Conservation (phyloP, 768 basidiomycete genomes). For the Paxillus ammoniavirescens region DNA sequence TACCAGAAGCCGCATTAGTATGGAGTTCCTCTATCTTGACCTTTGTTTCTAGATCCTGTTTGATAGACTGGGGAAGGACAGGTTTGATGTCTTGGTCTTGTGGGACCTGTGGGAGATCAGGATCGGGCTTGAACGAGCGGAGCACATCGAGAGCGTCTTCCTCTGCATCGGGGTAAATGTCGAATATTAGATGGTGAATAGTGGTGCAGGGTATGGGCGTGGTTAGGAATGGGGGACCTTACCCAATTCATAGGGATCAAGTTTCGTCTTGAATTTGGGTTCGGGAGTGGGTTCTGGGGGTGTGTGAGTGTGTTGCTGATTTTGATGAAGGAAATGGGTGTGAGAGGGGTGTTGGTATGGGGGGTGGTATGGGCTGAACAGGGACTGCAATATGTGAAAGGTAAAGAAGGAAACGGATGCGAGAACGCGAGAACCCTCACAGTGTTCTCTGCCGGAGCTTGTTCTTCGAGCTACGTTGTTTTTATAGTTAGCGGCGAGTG, state of each 20-base stretch:
- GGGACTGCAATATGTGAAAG: slow-evolving; percentile 5
- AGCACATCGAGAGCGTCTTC: slow-evolving; percentile 21
- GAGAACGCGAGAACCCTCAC: too few relatives aligned
- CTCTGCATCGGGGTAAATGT: slow-evolving; percentile 8
- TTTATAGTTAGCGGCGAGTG: neutral
- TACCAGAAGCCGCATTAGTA: neutral
- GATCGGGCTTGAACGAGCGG: slow-evolving; percentile 1
- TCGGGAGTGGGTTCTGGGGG: neutral
- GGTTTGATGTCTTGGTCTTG: slow-evolving; percentile 3
- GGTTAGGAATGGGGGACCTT: neutral
- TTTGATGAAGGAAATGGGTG: slow-evolving; percentile 1
- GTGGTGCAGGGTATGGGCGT: too few relatives aligned
- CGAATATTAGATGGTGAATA: neutral
- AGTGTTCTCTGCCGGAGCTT: too few relatives aligned
- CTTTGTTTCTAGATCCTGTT: slow-evolving; percentile 4
- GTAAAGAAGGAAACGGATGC: too few relatives aligned
- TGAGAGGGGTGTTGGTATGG: slow-evolving; percentile 22
- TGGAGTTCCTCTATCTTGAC: slow-evolving; percentile 8
- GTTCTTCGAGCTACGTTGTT: too few relatives aligned
- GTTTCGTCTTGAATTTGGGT: slow-evolving; percentile 23
- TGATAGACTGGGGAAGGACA: neutral
- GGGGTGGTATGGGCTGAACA: slow-evolving; percentile 26
- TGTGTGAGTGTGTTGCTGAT: neutral
- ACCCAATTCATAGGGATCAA: slow-evolving; percentile 32
- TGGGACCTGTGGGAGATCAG: slow-evolving; percentile 1